A percentile compares a stretch with the other conserved stretches of the same genome.
Evolutionary conservation across 176 grass and related monocot genomes (phyloP).

Genomic region (Avena insularis): DNA sequence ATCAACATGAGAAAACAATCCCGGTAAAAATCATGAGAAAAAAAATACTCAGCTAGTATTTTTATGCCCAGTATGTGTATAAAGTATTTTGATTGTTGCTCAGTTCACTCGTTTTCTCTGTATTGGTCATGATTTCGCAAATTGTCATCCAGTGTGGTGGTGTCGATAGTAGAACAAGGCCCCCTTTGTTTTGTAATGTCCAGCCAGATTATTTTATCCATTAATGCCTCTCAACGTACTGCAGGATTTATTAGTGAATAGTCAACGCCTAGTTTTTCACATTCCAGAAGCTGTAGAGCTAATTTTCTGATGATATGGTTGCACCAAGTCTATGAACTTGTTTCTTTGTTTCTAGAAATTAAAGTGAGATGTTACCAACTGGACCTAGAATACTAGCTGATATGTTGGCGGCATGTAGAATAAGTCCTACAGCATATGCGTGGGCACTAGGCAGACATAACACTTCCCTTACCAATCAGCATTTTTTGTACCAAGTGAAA

Average conservation of each 20-base stretch:
- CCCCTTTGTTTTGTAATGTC: neutral
- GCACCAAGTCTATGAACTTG: neutral
- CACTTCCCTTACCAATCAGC: neutral
- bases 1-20: neutral
- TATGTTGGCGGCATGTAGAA: neutral
- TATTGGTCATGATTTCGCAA: neutral
- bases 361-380: neutral
- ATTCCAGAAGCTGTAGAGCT: neutral
- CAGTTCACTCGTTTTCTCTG: neutral
- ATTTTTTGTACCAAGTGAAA: neutral
- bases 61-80: neutral
- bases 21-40: too few species aligned
- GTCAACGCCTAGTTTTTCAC: neutral
- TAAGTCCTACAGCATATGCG: neutral
- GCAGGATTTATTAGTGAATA: neutral
- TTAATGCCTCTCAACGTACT: neutral
- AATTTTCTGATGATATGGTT: neutral
- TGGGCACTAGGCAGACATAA: neutral
- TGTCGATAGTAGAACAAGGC: neutral
- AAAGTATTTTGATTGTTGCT: neutral
- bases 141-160: neutral
- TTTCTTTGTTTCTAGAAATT: neutral
- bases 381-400: neutral
- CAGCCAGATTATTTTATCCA: neutral
- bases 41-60: neutral